A percentile compares a stretch with the other conserved stretches of the same genome.
Conservation (phyloP, 2,329 filamentous ascomycete genomes). For the Aspergillus udagawae region DNA sequence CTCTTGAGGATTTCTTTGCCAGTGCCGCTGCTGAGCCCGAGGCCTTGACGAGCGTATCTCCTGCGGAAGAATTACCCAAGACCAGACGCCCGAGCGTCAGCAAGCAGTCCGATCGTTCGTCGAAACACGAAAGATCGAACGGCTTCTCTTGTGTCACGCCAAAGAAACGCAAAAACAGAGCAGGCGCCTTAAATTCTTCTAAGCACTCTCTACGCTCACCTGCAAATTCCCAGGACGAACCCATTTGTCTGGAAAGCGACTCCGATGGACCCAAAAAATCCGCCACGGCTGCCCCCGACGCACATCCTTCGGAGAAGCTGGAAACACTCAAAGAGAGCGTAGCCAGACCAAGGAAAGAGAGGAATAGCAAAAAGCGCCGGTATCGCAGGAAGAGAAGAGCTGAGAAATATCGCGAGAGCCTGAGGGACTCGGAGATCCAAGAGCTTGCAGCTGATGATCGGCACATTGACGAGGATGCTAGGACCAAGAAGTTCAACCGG, state of each 20-base stretch:
- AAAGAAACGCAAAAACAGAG: background rate
- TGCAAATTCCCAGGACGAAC: background rate
- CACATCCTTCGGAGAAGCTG: background rate
- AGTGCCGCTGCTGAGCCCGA: background rate
- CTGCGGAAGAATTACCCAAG: background rate
- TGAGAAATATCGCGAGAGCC: background rate
- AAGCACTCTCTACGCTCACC: background rate
- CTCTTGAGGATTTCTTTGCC: background rate
- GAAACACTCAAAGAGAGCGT: background rate
- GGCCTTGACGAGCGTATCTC: background rate
- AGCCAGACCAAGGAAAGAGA: background rate
- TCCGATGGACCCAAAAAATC: background rate
- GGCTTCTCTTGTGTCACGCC: background rate
- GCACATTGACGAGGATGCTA: background rate
- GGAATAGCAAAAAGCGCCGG: background rate
- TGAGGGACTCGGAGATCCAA: background rate
- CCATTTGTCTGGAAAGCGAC: background rate
- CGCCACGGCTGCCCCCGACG: background rate
- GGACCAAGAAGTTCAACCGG: background rate
- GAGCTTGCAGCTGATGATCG: background rate
- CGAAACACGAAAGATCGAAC: background rate
- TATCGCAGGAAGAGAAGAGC: background rate
- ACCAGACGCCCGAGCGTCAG: background rate
- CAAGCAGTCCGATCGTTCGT: background rate
- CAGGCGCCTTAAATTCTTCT: background rate